Conservation (phyloP, 1,284 basidiomycete species). For the Cutaneotrichosporon sp. region DNA sequence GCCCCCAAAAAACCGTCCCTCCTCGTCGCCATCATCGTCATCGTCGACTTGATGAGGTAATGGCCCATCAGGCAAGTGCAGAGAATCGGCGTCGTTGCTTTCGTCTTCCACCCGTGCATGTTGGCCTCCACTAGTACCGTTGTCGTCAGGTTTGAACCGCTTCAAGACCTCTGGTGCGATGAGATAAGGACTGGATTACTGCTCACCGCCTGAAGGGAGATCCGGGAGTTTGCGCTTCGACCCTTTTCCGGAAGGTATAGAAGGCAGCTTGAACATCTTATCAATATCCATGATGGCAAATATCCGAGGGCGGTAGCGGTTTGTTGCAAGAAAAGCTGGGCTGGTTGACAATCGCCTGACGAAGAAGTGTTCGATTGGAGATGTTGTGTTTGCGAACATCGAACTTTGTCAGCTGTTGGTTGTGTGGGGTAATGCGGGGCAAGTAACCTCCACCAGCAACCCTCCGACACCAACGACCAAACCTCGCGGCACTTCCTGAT, state of each 20-base stretch:
- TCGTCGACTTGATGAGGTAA: not conserved
- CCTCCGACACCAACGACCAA: too few relatives aligned
- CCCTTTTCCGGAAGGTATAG: slow-evolving; percentile 46
- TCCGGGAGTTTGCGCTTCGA: slow-evolving; percentile 77
- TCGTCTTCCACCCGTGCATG: not conserved
- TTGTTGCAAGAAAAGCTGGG: too few relatives aligned
- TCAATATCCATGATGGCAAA: slow-evolving; percentile 39
- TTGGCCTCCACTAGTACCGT: not conserved
- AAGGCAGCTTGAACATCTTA: slow-evolving; percentile 46
- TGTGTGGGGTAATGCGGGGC: too few relatives aligned
- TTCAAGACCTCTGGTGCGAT: slow-evolving; percentile 9
- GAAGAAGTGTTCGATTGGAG: too few relatives aligned
- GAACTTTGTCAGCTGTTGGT: too few relatives aligned
- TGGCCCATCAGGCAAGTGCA: not conserved
- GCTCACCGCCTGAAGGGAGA: slow-evolving; percentile 59
- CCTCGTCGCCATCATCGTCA: slow-evolving; percentile 74
- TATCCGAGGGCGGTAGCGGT: too few relatives aligned
- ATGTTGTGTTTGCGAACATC: too few relatives aligned
- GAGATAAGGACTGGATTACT: not conserved
- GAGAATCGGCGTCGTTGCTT: not conserved
- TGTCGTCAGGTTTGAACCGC: slow-evolving; percentile 9
- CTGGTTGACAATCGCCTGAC: too few relatives aligned
- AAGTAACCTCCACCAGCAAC: too few relatives aligned
- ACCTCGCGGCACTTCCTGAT: too few relatives aligned
- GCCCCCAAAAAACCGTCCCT: slow-evolving; percentile 88